Base-by-base conservation (phyloP, 495 filamentous ascomycete genomes). In the Trichoderma erinaceum region DNA sequence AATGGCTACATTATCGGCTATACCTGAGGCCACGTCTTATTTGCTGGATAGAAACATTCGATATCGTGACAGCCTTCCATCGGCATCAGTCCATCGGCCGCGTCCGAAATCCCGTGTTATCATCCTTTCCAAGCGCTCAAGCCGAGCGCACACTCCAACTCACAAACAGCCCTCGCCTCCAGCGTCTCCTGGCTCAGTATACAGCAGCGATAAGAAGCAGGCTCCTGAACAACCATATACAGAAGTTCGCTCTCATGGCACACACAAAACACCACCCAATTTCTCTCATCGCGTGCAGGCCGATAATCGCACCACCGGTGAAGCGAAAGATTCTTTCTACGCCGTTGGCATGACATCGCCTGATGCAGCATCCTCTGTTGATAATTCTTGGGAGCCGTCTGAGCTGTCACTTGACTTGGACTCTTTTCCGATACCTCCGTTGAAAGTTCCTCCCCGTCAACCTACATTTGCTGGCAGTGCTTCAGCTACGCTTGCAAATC, bases 51-150 rank as follows among this genome's bases (percentile, higher is more conserved):
- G 56, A 13, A 61, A 35, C 25, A 61, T 61, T 61, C 56, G 56
- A 13, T 61, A 29, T 23, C 56, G 56, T 7, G 56, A 61, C 27
- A 61, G 25, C 27, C 25, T 21, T 61, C 16, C 56, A 4, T 4
- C 56, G 56, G 16, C 56, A 32, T 61, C 56, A 7, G 16, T 61
- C 12, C 56, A 32, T 29, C 27, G 56, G 27, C 56, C 8, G 13
- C 56, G 56, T 18, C 56, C 56, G 16, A 61, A 61, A 32, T 61
- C 56, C 27, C 56, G 56, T 18, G 56, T 61, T 61, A 25, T 61
- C 13, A 61, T 61, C 16, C 25, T 61, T 25, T 61, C 56, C 35
- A 61, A 25, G 29, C 56, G 56, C 2, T 12, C 23, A 12, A 32
- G 56, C 56, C 56, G 56, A 21, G 25, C 10, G 27, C 25, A 7